Evolutionary conservation across 306 rosid genomes (phyloP).

Genomic region (Cicer cuneatum): DNA sequence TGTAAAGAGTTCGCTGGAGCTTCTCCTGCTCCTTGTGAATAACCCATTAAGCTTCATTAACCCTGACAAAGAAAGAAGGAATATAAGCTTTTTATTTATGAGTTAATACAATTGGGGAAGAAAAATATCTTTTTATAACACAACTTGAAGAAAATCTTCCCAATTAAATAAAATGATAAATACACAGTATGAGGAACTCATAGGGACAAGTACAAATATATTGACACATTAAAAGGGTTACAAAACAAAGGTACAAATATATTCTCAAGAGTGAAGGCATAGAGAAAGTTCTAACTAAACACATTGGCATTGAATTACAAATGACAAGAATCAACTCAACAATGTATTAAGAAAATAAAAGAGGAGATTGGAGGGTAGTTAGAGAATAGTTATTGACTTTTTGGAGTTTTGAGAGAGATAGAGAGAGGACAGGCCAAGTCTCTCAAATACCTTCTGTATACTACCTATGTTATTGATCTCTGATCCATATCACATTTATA

Average conservation of each 20-base stretch:
- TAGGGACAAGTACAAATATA: slow-evolving; percentile 22
- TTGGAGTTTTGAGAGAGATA: background rate
- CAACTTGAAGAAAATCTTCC: slow-evolving; percentile 11
- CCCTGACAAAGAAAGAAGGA: slow-evolving; percentile 57
- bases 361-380: background rate
- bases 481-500: background rate
- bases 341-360: background rate
- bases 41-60: slow-evolving; percentile 75
- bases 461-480: background rate
- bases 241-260: slow-evolving; percentile 1
- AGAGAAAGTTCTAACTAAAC: slow-evolving; percentile 20
- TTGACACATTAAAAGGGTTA: background rate
- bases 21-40: slow-evolving; percentile 67
- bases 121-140: background rate
- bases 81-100: slow-evolving; percentile 8
- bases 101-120: slow-evolving; percentile 7
- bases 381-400: background rate
- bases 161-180: slow-evolving; percentile 16
- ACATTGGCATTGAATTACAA: slow-evolving; percentile 25
- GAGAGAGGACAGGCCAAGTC: background rate
- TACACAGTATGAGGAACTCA: background rate
- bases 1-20: slow-evolving; percentile 66
- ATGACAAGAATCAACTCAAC: slow-evolving; percentile 25
- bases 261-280: slow-evolving; percentile 28
- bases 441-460: background rate